Percentiles rank a stretch among this genome's conserved stretches.
Evolutionary conservation across 2,329 filamentous ascomycete genomes (phyloP).

Genomic region (Nothopassalora personata): DNA sequence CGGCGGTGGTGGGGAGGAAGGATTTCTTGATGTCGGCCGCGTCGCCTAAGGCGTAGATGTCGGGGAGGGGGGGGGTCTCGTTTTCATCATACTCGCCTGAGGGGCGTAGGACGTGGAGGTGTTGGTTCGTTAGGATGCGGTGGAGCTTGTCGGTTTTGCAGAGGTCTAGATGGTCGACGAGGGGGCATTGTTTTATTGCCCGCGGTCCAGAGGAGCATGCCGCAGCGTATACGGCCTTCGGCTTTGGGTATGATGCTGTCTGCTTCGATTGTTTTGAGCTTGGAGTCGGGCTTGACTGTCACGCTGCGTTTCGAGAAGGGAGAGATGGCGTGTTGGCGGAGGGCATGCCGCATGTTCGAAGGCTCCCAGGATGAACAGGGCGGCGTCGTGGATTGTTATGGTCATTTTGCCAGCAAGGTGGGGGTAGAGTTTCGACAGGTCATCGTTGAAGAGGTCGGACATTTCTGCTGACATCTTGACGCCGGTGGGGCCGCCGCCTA

Average conservation of each 20-base stretch:
- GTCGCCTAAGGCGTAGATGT: constrained; percentile 34
- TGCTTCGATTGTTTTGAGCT: constrained; percentile 33
- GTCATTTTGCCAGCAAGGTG: constrained; percentile 35
- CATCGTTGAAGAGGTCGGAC: constrained; percentile 38
- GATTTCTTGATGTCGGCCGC: constrained; percentile 36
- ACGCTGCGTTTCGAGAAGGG: constrained; percentile 36
- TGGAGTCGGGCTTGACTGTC: constrained; percentile 35
- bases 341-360: constrained; percentile 40
- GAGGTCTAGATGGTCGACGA: constrained; percentile 32
- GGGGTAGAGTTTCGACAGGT: constrained; percentile 39
- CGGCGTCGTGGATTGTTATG: constrained; percentile 41
- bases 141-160: constrained; percentile 31
- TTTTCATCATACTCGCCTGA: constrained; percentile 11
- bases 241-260: constrained; percentile 35
- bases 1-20: constrained; percentile 34
- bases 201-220: constrained; percentile 37
- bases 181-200: constrained; percentile 34
- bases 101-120: constrained; percentile 26
- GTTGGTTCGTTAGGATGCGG: constrained; percentile 34
- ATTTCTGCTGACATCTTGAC: constrained; percentile 43
- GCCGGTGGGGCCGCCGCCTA: constrained; percentile 42
- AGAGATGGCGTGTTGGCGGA: constrained; percentile 40
- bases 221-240: constrained; percentile 34
- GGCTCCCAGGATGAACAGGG: constrained; percentile 18
- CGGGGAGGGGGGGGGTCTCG: constrained; percentile 24